These are phyloP conservation scores for Phytophthora tubulina DNA, from an alignment of 352 stramenopile genomes.

Conservation along the genomic window DNA sequence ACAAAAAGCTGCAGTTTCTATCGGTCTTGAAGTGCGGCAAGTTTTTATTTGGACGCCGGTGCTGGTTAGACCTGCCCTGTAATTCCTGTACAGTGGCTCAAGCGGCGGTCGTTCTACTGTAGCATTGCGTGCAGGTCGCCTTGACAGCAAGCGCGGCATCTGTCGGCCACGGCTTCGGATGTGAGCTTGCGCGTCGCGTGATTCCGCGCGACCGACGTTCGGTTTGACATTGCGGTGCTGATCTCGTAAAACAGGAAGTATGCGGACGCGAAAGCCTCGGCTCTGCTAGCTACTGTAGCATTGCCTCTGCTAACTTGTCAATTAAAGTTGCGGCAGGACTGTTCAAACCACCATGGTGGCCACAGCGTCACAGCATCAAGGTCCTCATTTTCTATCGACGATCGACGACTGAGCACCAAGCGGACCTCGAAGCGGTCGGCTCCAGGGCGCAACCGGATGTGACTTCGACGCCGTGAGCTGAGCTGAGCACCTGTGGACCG, in stretches of 20 bases:
- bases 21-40: conserved; percentile 21
- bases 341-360: too few relatives aligned
- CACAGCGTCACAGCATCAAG: conserved; percentile 23
- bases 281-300: conserved; percentile 6
- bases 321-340: too few relatives aligned
- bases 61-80: too few relatives aligned
- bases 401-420: conserved; percentile 13
- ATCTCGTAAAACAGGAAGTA: conserved; percentile 25
- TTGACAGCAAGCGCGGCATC: conserved; percentile 16
- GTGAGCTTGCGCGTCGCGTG: conserved; percentile 35
- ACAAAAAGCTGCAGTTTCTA: too few relatives aligned
- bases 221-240: conserved; percentile 33
- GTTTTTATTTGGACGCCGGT: conserved; percentile 3
- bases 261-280: conserved; percentile 14
- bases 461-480: neutral
- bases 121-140: conserved; percentile 12
- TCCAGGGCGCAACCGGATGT: neutral
- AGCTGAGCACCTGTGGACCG: neutral
- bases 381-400: conserved; percentile 35
- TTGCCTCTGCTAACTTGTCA: neutral
- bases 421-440: conserved; percentile 11
- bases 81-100: neutral
- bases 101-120: conserved; percentile 12
- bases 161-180: conserved; percentile 23
- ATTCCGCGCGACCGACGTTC: conserved; percentile 22